Evolutionary conservation across 2,329 filamentous ascomycete genomes (phyloP).

Genomic region (Fusarium nodosum): DNA sequence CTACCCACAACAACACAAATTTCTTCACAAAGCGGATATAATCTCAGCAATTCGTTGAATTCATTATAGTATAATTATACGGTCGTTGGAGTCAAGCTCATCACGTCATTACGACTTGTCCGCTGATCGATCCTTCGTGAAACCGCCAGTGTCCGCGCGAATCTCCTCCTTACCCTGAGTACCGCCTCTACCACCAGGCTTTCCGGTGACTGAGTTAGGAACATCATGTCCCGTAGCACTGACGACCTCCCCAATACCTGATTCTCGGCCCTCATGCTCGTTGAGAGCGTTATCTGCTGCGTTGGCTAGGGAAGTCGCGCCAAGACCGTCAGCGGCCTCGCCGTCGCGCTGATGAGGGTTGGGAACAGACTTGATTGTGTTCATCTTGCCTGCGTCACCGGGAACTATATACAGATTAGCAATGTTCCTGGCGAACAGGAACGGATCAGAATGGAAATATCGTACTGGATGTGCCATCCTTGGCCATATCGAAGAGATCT

Average conservation of each 20-base stretch:
- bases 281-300: constrained; percentile 23
- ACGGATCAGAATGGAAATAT: rapidly evolving
- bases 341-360: constrained; percentile 21
- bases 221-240: constrained; percentile 28
- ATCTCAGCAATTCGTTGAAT: rapidly evolving
- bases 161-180: constrained; percentile 29
- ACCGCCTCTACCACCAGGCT: constrained; percentile 26
- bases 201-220: constrained; percentile 11
- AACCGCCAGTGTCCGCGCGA: constrained; percentile 5
- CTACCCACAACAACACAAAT: rapidly evolving
- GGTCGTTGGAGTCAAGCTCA: neutral
- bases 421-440: rapidly evolving
- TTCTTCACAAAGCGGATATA: rapidly evolving
- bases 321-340: constrained; percentile 24
- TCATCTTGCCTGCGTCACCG: constrained; percentile 30
- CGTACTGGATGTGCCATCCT: constrained; percentile 28
- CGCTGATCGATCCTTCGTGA: constrained; percentile 6
- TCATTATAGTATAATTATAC: neutral
- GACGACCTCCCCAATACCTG: constrained; percentile 8
- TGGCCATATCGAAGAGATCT: constrained; percentile 37
- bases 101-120: neutral
- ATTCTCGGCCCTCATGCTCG: neutral
- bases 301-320: constrained; percentile 8
- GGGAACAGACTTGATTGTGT: constrained; percentile 19
- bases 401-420: neutral